Conservation (phyloP, 768 basidiomycete genomes). For the Termitomyces sp. region DNA sequence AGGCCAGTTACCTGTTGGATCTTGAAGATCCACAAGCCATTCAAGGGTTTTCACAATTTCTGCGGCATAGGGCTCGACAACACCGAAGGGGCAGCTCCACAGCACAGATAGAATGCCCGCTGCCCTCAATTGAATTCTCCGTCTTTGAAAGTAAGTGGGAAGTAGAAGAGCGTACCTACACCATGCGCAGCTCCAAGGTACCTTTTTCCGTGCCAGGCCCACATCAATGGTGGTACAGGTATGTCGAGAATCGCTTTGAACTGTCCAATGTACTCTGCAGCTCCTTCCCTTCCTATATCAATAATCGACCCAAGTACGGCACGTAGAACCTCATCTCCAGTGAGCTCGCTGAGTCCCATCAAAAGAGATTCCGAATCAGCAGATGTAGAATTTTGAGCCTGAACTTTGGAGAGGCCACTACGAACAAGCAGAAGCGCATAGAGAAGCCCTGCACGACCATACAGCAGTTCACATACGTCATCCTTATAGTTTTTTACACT, state of each 20-base stretch:
- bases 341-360: constrained; percentile 19
- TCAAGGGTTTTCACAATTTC: constrained; percentile 41
- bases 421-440: constrained; percentile 50
- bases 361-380: background rate
- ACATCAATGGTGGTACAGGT: constrained; percentile 46
- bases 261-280: constrained; percentile 27
- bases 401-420: background rate
- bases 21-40: constrained; percentile 47
- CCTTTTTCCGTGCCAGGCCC: constrained; percentile 54
- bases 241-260: constrained; percentile 14
- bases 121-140: constrained; percentile 12
- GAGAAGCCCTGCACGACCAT: constrained; percentile 55
- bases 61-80: constrained; percentile 34
- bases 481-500: constrained; percentile 10
- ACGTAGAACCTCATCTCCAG: constrained; percentile 30
- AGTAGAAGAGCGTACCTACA: constrained; percentile 35
- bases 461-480: constrained; percentile 54
- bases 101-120: constrained; percentile 54
- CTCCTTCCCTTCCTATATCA: constrained; percentile 37
- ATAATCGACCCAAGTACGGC: constrained; percentile 44
- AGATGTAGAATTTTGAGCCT: background rate
- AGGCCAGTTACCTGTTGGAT: constrained; percentile 51
- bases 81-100: constrained; percentile 34
- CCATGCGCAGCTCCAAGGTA: constrained; percentile 61
- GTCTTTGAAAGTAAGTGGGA: background rate